phyloP scores from a whole-genome alignment of 371 early-diverging fungal genomes.

The Blyttiomyces sp. region DNA sequence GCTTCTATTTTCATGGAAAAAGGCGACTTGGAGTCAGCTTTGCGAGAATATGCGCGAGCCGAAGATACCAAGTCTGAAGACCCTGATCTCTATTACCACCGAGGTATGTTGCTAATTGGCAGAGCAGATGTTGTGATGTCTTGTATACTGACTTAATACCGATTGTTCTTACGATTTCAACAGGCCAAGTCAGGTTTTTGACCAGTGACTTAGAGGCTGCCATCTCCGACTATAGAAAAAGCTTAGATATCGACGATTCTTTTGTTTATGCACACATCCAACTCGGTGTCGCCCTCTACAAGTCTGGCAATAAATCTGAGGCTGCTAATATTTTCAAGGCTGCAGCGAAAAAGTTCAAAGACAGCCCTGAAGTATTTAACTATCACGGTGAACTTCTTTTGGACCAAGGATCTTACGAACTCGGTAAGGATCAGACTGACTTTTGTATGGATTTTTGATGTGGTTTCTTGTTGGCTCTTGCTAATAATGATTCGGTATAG shows the following conservation, averaged over 20 bases:
- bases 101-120: background rate
- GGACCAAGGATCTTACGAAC: constrained; percentile 78
- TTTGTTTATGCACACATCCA: constrained; percentile 94
- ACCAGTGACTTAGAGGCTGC: constrained; percentile 68
- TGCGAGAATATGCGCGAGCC: constrained; percentile 70
- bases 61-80: constrained; percentile 60
- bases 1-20: constrained; percentile 86
- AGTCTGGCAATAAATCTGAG: constrained; percentile 68
- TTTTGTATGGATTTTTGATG: no score
- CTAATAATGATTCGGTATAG: no score
- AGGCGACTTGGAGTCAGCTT: constrained; percentile 60
- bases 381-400: constrained; percentile 93
- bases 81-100: constrained; percentile 23
- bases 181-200: constrained; percentile 23
- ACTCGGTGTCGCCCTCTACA: constrained; percentile 87
- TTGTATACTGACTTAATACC: no score
- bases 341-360: constrained; percentile 73
- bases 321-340: constrained; percentile 78
- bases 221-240: constrained; percentile 78
- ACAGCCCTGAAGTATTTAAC: constrained; percentile 87
- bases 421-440: background rate
- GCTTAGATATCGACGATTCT: constrained; percentile 68
- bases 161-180: no score
- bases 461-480: no score
- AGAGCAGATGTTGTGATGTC: background rate